These are phyloP conservation scores for Colletotrichum sojae DNA, from an alignment of 2,329 filamentous ascomycete genomes.

Conservation along the genomic window DNA sequence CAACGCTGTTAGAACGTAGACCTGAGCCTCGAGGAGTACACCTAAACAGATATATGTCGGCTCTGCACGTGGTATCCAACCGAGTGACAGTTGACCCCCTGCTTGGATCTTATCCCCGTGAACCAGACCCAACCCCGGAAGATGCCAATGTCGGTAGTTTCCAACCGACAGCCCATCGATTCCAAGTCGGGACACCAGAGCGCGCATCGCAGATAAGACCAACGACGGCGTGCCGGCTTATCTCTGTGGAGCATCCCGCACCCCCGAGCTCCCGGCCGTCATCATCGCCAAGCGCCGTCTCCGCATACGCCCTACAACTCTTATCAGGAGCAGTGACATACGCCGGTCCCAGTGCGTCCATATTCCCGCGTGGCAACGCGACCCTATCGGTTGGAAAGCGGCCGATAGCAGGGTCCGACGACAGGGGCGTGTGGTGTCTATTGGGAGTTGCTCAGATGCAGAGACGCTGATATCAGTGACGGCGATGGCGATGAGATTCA, in stretches of 20 bases:
- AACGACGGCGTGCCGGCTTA: conserved; percentile 26
- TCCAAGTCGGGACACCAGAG: conserved; percentile 16
- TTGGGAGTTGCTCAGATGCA: not conserved
- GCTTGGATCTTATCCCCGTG: not conserved
- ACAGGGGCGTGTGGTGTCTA: not conserved
- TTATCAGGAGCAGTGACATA: conserved; percentile 22
- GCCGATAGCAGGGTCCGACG: conserved; percentile 25
- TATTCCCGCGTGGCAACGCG: conserved; percentile 19
- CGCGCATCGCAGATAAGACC: conserved; percentile 37
- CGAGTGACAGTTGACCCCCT: no score
- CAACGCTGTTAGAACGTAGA: no score
- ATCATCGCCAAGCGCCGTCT: conserved; percentile 23
- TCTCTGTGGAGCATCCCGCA: conserved; percentile 32
- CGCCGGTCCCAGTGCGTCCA: not conserved
- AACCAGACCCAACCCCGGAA: not conserved
- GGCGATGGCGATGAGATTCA: not conserved
- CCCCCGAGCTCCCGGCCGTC: conserved; percentile 4
- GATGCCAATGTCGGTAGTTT: conserved; percentile 26
- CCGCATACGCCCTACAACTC: conserved; percentile 16
- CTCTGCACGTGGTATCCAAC: not conserved
- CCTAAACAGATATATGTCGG: not conserved
- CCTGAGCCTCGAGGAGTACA: no score
- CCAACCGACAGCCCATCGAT: conserved; percentile 20
- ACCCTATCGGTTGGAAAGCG: conserved; percentile 39
- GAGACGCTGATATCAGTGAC: not conserved